These are phyloP conservation scores for Clavispora asparagi DNA, from an alignment of 805 yeast species.

Conservation along the genomic window DNA sequence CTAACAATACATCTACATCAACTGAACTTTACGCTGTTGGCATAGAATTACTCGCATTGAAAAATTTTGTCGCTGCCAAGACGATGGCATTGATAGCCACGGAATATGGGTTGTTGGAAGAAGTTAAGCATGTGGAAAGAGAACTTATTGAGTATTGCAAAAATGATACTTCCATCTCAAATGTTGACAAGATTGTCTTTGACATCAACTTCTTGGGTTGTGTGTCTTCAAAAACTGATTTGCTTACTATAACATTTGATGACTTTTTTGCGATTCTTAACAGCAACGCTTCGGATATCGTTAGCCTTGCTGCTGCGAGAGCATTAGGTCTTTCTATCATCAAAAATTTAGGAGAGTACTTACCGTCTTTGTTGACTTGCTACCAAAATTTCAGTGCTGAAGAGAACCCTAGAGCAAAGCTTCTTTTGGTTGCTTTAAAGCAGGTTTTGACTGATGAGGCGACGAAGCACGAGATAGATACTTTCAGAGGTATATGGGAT, in stretches of 20 bases:
- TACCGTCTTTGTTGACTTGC: conserved; percentile 32
- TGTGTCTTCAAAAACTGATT: conserved; percentile 24
- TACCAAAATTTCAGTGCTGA: conserved; percentile 5
- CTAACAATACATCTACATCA: conserved; percentile 3
- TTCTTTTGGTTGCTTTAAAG: conserved; percentile 18
- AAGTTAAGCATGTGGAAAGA: conserved; percentile 22
- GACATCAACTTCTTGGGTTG: conserved; percentile 45
- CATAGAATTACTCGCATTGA: conserved; percentile 12
- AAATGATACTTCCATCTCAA: not conserved
- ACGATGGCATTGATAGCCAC: conserved; percentile 25
- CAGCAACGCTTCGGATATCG: conserved; percentile 24
- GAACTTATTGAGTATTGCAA: conserved; percentile 17
- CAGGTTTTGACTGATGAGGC: conserved; percentile 15
- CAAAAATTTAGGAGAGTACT: conserved; percentile 30
- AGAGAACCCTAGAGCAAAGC: conserved; percentile 7
- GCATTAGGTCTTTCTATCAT: conserved; percentile 48
- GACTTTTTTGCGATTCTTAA: conserved; percentile 31
- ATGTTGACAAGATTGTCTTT: conserved; percentile 21
- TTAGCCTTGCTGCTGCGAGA: conserved; percentile 45
- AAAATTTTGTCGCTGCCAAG: conserved; percentile 23
- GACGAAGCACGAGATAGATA: not conserved
- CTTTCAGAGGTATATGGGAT: conserved; percentile 9
- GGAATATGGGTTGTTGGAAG: conserved; percentile 13
- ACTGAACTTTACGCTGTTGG: conserved; percentile 4
- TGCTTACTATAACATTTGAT: conserved; percentile 21